Percentiles rank a stretch among this genome's conserved stretches.
Evolutionary conservation across 2,329 filamentous ascomycete genomes (phyloP).

Genomic region (Aspergillus transmontanensis): DNA sequence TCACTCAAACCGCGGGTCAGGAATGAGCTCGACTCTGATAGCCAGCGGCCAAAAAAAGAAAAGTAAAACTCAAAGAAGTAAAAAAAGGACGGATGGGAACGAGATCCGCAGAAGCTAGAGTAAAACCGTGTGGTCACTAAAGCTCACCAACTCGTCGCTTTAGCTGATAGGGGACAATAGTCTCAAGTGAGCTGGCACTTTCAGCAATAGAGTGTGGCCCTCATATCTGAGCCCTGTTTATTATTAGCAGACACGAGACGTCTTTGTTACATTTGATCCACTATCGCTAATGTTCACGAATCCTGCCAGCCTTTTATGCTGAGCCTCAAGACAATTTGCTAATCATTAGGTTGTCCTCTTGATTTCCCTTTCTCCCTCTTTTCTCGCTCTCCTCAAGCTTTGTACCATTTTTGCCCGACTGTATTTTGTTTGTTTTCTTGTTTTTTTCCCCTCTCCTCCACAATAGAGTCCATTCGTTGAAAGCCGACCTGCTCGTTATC

Average conservation of each 20-base stretch:
- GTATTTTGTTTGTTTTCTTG: background rate
- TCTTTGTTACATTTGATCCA: slow-evolving; percentile 5
- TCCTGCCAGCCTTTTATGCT: slow-evolving; percentile 4
- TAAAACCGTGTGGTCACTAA: background rate
- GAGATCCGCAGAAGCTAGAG: background rate
- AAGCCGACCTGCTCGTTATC: background rate
- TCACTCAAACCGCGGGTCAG: background rate
- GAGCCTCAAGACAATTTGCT: slow-evolving; percentile 1
- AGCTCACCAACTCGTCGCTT: background rate
- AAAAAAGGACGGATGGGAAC: background rate
- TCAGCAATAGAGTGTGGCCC: background rate
- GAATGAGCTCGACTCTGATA: background rate
- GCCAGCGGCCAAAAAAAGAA: background rate
- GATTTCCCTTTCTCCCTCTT: background rate
- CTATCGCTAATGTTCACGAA: background rate
- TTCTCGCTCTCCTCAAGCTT: background rate
- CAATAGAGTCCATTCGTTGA: slow-evolving; percentile 5
- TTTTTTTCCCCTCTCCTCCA: background rate
- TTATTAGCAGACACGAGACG: slow-evolving; percentile 4
- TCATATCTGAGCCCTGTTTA: slow-evolving; percentile 1
- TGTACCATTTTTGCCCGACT: background rate
- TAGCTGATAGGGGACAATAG: background rate
- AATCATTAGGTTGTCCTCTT: background rate
- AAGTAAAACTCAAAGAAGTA: background rate
- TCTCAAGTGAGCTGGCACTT: slow-evolving; percentile 1